phyloP scores from a whole-genome alignment of 1,284 basidiomycete genomes.

The Takashimella tepidaria region DNA sequence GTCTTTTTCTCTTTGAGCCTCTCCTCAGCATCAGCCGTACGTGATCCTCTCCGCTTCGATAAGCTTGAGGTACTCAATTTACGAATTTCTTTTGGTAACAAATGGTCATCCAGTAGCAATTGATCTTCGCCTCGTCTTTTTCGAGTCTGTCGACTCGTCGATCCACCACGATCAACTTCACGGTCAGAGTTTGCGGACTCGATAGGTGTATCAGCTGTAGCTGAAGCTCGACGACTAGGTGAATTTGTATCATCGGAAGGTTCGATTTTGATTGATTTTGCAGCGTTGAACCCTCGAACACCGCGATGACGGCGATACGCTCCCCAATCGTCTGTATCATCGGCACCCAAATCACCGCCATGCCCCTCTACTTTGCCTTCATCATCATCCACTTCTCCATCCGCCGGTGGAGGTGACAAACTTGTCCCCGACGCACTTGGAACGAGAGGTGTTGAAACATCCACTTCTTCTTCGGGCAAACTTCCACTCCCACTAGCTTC shows the following conservation, averaged over 20 bases:
- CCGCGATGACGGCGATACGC: conserved; percentile 26
- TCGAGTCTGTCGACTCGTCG: conserved; percentile 14
- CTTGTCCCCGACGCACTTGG: conserved; percentile 23
- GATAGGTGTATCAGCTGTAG: conserved; percentile 12
- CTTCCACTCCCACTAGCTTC: conserved; percentile 1
- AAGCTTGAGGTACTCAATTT: conserved; percentile 8
- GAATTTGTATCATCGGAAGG: conserved; percentile 42
- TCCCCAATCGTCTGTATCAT: conserved; percentile 27
- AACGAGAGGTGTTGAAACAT: neutral
- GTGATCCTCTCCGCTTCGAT: neutral
- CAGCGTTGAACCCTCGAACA: conserved; percentile 24
- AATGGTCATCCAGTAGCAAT: conserved; percentile 39
- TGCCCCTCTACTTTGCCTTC: neutral
- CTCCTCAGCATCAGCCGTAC: neutral
- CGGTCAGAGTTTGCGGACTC: conserved; percentile 13
- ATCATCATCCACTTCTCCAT: conserved; percentile 17
- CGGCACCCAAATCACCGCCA: neutral
- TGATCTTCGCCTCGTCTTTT: conserved; percentile 40
- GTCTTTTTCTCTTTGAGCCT: conserved; percentile 3
- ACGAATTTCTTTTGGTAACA: conserved; percentile 35
- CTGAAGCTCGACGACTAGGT: neutral
- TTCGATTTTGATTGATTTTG: conserved; percentile 23
- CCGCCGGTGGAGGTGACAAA: conserved; percentile 36
- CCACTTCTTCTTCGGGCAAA: neutral
- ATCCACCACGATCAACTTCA: conserved; percentile 7